Evolutionary conservation across 495 filamentous ascomycete species (phyloP).

Genomic region (Penicillium malachiteum): DNA sequence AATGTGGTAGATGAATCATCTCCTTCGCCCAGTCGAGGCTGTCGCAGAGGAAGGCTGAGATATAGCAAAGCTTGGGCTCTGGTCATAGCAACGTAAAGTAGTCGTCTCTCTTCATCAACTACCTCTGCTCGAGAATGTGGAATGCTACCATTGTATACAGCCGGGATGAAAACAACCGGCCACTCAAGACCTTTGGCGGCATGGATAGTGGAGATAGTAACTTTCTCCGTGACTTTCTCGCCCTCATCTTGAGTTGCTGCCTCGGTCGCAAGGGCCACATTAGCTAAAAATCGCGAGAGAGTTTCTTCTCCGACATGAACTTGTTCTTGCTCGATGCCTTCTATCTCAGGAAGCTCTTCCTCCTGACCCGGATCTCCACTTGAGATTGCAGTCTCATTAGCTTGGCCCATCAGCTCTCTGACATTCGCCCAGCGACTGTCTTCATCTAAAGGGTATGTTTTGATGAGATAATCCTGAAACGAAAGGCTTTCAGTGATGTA

Average conservation of each 20-base stretch:
- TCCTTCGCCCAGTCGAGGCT: slow-evolving; percentile 58
- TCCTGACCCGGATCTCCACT: slow-evolving; percentile 48
- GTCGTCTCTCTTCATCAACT: slow-evolving; percentile 79
- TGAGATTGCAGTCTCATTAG: slow-evolving; percentile 56
- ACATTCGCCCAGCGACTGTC: slow-evolving; percentile 90
- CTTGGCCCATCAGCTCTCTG: slow-evolving; percentile 77
- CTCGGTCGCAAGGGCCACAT: slow-evolving; percentile 83
- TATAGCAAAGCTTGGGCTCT: slow-evolving; percentile 90
- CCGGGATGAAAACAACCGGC: slow-evolving; percentile 95
- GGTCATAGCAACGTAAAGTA: slow-evolving; percentile 98
- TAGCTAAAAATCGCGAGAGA: slow-evolving; percentile 81
- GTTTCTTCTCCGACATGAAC: slow-evolving; percentile 57
- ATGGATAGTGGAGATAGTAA: slow-evolving; percentile 96
- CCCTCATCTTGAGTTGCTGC: slow-evolving; percentile 57
- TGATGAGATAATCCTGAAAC: slow-evolving; percentile 70
- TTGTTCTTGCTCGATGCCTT: slow-evolving; percentile 69
- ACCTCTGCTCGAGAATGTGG: slow-evolving; percentile 94
- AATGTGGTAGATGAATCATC: slow-evolving; percentile 45
- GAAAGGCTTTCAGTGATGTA: slow-evolving; percentile 70
- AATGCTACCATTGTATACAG: slow-evolving; percentile 86
- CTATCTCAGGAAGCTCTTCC: slow-evolving; percentile 72
- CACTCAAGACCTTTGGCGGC: slow-evolving; percentile 96
- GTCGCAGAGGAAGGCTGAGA: slow-evolving; percentile 73
- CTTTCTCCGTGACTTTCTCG: slow-evolving; percentile 51
- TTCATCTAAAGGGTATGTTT: slow-evolving; percentile 69